Conservation (phyloP, 78 protist species). For the Carpediemonas membranifera region DNA sequence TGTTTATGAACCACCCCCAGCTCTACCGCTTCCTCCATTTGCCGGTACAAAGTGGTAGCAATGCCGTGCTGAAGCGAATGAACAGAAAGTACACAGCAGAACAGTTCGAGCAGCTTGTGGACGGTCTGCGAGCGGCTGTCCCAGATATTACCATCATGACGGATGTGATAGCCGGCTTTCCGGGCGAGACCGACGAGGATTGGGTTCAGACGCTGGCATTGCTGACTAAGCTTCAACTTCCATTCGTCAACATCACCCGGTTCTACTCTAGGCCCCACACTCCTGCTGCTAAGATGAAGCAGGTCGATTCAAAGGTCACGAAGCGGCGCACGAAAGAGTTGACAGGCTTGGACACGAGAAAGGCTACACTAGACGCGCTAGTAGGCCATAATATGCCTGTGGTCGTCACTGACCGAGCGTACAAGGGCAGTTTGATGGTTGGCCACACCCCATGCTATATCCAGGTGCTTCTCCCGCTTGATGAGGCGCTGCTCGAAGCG, state of each 20-base stretch:
- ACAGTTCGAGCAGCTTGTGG: constrained; percentile 22
- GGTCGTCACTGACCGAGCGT: no score
- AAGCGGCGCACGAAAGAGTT: constrained; percentile 3
- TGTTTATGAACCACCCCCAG: constrained; percentile 34
- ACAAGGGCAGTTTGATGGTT: no score
- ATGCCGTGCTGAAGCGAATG: constrained; percentile 39
- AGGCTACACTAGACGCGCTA: no score
- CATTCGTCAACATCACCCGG: constrained; percentile 38
- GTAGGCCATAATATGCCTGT: no score
- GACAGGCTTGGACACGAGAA: no score
- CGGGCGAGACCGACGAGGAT: constrained; percentile 43
- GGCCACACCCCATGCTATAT: no score
- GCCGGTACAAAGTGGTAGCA: constrained; percentile 39
- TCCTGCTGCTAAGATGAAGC: constrained; percentile 48
- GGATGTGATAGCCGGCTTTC: constrained; percentile 39
- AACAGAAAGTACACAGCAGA: constrained; percentile 46
- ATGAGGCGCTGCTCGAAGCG: no score
- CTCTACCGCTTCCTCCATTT: constrained; percentile 51
- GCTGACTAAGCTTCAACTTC: not conserved
- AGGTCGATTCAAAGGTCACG: constrained; percentile 15
- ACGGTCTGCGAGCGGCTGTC: constrained; percentile 13
- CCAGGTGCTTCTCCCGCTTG: no score
- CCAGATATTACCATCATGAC: constrained; percentile 46
- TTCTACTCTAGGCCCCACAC: constrained; percentile 60
- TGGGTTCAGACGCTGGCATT: constrained; percentile 15